phyloP scores from a whole-genome alignment of 208 protist species.

The Leishmania braziliensis region DNA sequence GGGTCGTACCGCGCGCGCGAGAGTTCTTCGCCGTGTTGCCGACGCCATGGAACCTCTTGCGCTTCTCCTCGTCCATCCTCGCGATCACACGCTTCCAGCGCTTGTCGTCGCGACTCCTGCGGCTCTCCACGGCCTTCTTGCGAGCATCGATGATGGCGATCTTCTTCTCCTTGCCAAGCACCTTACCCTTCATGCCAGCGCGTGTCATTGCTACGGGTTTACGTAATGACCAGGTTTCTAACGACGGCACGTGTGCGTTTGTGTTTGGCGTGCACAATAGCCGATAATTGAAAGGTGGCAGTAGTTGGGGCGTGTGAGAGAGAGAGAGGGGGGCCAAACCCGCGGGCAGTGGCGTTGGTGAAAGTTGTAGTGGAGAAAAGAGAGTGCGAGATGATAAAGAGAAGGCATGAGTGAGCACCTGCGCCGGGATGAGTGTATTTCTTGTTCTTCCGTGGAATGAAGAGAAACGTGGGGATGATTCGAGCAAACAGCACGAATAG shows the following conservation, averaged over 20 bases:
- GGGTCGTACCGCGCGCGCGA: conserved; percentile 80
- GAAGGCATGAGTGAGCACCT: background rate
- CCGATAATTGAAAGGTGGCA: background rate
- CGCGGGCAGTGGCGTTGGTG: background rate
- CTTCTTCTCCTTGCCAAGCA: conserved; percentile 89
- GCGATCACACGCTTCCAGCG: conserved; percentile 88
- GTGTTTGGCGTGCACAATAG: background rate
- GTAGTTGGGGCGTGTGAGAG: background rate
- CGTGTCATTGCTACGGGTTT: conserved; percentile 17
- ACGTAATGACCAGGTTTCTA: conserved; percentile 26
- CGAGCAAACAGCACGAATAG: background rate
- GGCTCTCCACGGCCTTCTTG: conserved; percentile 71
- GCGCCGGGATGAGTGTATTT: background rate
- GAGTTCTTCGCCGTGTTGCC: conserved; percentile 89
- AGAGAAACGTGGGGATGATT: background rate
- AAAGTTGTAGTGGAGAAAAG: background rate
- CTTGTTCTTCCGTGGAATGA: too few relatives aligned
- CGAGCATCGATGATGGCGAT: conserved; percentile 69
- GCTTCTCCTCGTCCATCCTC: conserved; percentile 87
- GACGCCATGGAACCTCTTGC: conserved; percentile 85
- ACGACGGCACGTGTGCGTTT: background rate
- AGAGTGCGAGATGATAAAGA: background rate
- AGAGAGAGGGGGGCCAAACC: background rate
- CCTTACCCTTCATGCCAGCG: conserved; percentile 79
- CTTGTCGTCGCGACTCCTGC: conserved; percentile 87